Percentiles rank a stretch among this genome's conserved stretches.
Conservation (phyloP, 768 basidiomycete genomes). For the Lanmaoa rubissima region DNA sequence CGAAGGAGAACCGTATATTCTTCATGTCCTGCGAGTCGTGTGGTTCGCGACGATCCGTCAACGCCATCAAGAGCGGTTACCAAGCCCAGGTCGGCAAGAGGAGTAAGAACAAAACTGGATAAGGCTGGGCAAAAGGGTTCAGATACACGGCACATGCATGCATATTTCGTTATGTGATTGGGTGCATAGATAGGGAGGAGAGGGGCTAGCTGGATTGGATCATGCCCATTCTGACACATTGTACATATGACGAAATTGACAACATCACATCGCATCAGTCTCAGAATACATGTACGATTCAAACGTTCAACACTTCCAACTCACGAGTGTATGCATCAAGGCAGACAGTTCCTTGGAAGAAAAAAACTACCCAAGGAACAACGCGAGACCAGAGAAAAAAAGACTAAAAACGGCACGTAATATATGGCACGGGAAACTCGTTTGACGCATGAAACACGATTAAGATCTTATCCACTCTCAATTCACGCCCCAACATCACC, state of each 20-base stretch:
- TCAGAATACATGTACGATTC: constrained; percentile 22
- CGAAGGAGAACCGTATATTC: constrained; percentile 98
- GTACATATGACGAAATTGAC: constrained; percentile 7
- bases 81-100: constrained; percentile 92
- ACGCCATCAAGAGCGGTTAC: constrained; percentile 97
- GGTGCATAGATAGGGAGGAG: not conserved
- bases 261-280: constrained; percentile 20
- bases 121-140: constrained; percentile 33
- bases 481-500: constrained; percentile 47
- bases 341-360: not conserved
- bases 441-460: constrained; percentile 3
- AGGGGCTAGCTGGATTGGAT: not conserved
- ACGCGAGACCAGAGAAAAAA: constrained; percentile 4
- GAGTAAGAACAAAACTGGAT: constrained; percentile 78
- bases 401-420: constrained; percentile 12
- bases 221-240: constrained; percentile 5
- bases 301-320: not conserved
- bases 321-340: constrained; percentile 9
- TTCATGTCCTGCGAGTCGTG: constrained; percentile 95
- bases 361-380: constrained; percentile 6
- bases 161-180: not conserved
- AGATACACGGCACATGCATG: not conserved
- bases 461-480: not conserved
- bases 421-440: constrained; percentile 6
- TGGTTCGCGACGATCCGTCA: constrained; percentile 87